Percentiles rank a stretch among this genome's conserved stretches.
Conservation (phyloP, 768 basidiomycete species). For the Butyriboletus loyo region DNA sequence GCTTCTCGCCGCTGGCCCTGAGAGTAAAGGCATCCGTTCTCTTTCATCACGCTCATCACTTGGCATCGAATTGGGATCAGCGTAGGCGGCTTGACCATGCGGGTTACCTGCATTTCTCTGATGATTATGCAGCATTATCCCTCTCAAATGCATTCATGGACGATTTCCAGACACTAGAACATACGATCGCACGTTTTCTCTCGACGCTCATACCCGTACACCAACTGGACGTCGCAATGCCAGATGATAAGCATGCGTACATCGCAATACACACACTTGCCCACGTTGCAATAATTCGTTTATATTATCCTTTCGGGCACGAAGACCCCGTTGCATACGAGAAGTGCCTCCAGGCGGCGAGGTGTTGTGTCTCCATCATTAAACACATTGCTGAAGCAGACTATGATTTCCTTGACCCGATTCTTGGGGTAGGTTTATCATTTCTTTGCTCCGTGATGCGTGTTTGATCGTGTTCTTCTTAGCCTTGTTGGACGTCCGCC, state of each 20-base stretch:
- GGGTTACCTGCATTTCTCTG: constrained; percentile 15
- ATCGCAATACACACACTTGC: constrained; percentile 63
- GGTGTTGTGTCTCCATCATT: constrained; percentile 55
- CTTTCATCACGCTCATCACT: constrained; percentile 61
- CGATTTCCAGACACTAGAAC: constrained; percentile 60
- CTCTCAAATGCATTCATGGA: constrained; percentile 49
- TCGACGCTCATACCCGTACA: constrained; percentile 62
- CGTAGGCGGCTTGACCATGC: constrained; percentile 40
- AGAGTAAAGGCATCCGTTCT: constrained; percentile 77
- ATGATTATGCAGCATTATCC: constrained; percentile 39
- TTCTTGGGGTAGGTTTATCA: constrained; percentile 59
- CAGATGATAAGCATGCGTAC: constrained; percentile 58
- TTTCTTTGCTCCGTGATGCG: background rate
- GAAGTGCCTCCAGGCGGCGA: constrained; percentile 64
- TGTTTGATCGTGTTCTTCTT: constrained; percentile 7
- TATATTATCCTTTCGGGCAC: constrained; percentile 60
- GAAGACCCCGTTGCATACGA: constrained; percentile 60
- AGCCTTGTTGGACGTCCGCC: constrained; percentile 73
- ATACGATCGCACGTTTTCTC: constrained; percentile 60
- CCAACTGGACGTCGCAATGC: constrained; percentile 53
- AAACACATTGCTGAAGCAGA: constrained; percentile 63
- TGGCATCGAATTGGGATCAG: constrained; percentile 59
- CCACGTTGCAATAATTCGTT: constrained; percentile 61
- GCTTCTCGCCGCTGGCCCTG: constrained; percentile 62
- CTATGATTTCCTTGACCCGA: constrained; percentile 71